Evolutionary conservation across 2,329 filamentous ascomycete species (phyloP).

Genomic region (Cryphonectria naterciae): DNA sequence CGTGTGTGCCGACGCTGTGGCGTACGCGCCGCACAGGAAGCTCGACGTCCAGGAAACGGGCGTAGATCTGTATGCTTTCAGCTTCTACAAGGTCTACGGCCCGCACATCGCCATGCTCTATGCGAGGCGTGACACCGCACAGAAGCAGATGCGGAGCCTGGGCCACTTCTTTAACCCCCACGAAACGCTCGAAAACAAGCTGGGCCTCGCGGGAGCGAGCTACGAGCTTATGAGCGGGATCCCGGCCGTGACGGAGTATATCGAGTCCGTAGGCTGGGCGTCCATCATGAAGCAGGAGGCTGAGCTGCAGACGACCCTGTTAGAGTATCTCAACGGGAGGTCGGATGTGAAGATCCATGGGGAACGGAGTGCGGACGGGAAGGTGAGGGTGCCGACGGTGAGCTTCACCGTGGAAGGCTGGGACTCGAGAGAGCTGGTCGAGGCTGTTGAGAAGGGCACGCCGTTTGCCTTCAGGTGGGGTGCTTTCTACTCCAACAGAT

Average conservation of each 20-base stretch:
- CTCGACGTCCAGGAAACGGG: conserved; percentile 71
- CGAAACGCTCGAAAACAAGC: conserved; percentile 65
- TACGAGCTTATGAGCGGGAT: conserved; percentile 72
- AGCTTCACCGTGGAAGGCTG: conserved; percentile 62
- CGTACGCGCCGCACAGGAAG: conserved; percentile 73
- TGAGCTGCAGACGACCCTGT: conserved; percentile 56
- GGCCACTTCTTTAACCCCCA: conserved; percentile 71
- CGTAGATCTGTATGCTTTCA: conserved; percentile 78
- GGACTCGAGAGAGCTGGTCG: conserved; percentile 55
- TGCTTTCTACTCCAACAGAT: conserved; percentile 63
- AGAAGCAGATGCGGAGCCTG: conserved; percentile 57
- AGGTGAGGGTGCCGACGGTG: conserved; percentile 63
- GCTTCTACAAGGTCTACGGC: conserved; percentile 83
- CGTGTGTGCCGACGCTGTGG: conserved; percentile 75
- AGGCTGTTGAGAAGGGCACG: conserved; percentile 58
- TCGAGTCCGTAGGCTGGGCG: conserved; percentile 50
- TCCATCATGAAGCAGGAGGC: conserved; percentile 61
- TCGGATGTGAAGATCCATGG: conserved; percentile 59
- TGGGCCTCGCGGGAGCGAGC: conserved; percentile 69
- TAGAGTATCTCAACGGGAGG: conserved; percentile 58
- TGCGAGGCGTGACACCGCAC: conserved; percentile 56
- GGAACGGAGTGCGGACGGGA: conserved; percentile 51
- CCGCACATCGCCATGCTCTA: conserved; percentile 76
- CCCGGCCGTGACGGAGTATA: conserved; percentile 64
- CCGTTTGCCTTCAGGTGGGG: conserved; percentile 65